A percentile compares a stretch with the other conserved stretches of the same genome.
Evolutionary conservation across 306 rosid species (phyloP).

Genomic region (Sindora glabra): DNA sequence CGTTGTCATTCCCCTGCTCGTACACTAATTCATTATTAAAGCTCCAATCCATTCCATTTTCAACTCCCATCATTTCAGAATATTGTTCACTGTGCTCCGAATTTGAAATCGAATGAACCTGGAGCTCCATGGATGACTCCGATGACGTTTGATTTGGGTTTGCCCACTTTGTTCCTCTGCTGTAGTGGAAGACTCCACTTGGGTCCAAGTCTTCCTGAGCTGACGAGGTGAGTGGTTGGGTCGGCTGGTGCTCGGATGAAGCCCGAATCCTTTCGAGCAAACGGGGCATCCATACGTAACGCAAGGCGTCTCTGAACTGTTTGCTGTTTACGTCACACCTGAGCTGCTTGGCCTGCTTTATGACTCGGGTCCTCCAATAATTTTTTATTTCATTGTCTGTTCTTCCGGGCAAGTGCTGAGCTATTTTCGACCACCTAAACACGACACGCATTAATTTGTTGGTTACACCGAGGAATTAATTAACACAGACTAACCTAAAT

Average conservation of each 20-base stretch:
- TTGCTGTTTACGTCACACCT: conserved; percentile 87
- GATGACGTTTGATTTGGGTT: conserved; percentile 2
- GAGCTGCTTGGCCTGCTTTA: conserved; percentile 84
- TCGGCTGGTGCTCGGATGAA: background rate
- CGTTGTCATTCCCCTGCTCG: conserved; percentile 1
- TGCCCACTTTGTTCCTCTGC: background rate
- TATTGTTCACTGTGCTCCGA: conserved; percentile 11
- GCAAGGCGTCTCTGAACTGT: conserved; percentile 53
- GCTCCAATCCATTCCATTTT: conserved; percentile 6
- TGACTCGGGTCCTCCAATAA: conserved; percentile 84
- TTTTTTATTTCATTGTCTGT: conserved; percentile 84
- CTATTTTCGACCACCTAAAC: conserved; percentile 92
- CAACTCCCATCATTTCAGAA: background rate
- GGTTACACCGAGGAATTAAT: background rate
- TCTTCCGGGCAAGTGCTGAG: conserved; percentile 70
- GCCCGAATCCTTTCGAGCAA: conserved; percentile 61
- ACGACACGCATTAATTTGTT: background rate
- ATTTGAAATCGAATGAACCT: conserved; percentile 18
- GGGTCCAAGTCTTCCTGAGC: too few relatives aligned
- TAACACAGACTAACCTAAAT: too few relatives aligned
- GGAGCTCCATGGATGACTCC: conserved; percentile 22
- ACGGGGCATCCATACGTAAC: conserved; percentile 80
- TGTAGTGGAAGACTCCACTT: background rate
- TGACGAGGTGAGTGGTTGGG: too few relatives aligned
- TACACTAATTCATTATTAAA: background rate